These are phyloP conservation scores for Metrosideros polymorpha DNA, from an alignment of 441 rosid genomes.

Conservation along the genomic window DNA sequence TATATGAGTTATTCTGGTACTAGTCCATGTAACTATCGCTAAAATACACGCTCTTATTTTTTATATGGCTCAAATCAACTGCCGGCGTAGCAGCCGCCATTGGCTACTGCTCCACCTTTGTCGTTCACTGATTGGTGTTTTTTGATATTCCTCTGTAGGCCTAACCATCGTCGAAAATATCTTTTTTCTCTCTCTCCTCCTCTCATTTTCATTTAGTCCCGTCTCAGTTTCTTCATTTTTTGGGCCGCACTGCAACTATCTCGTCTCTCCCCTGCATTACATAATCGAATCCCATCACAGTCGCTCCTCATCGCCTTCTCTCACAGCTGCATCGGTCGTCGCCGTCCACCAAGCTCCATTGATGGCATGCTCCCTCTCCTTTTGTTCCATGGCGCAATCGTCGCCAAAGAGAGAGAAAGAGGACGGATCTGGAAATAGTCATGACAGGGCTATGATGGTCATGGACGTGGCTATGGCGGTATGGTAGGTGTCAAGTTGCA, in stretches of 20 bases:
- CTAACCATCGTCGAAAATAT: too few species aligned
- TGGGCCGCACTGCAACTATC: background rate
- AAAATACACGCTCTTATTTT: background rate
- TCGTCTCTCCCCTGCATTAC: background rate
- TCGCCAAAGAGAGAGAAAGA: background rate
- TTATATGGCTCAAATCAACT: background rate
- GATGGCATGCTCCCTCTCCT: too few species aligned
- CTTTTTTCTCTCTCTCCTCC: too few species aligned
- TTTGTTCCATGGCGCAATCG: background rate
- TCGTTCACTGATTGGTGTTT: too few species aligned
- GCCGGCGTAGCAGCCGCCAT: background rate
- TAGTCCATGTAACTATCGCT: background rate
- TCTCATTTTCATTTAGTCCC: background rate
- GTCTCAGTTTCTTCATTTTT: too few species aligned
- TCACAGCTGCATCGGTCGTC: background rate
- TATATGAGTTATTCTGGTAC: background rate
- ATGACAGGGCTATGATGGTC: background rate
- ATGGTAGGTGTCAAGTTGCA: background rate
- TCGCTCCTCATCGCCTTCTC: background rate
- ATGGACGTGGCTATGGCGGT: background rate
- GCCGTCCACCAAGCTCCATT: too few species aligned
- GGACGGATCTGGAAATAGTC: background rate
- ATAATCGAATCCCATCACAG: background rate
- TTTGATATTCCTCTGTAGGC: too few species aligned
- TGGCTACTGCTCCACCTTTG: background rate